Conservation (phyloP, 2,329 filamentous ascomycete genomes). For the Paracoccidioides lutzii region DNA sequence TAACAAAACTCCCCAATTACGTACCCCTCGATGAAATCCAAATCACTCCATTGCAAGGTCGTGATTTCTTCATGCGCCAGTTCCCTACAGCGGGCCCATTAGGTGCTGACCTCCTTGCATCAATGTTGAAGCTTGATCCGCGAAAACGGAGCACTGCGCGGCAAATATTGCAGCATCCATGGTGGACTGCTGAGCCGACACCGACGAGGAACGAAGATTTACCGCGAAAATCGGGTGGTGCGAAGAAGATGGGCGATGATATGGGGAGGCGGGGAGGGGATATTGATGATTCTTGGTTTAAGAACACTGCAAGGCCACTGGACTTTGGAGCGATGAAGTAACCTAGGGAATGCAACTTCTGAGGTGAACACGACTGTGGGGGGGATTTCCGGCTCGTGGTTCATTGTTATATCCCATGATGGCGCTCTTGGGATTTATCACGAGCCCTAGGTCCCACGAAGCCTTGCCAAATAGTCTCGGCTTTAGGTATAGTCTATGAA, state of each 20-base stretch:
- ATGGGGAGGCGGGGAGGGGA: slow-evolving; percentile 64
- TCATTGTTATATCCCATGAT: no score
- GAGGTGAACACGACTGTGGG: no score
- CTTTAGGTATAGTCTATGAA: no score
- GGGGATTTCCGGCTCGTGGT: no score
- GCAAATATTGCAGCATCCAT: slow-evolving; percentile 66
- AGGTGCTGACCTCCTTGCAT: slow-evolving; percentile 78
- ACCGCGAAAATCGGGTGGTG: slow-evolving; percentile 60
- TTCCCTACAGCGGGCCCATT: slow-evolving; percentile 71
- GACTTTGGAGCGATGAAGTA: slow-evolving; percentile 48
- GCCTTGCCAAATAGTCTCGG: no score
- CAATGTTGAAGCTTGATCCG: slow-evolving; percentile 77
- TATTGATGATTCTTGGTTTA: slow-evolving; percentile 49
- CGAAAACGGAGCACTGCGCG: slow-evolving; percentile 65
- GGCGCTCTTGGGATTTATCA: no score
- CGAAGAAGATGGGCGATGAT: slow-evolving; percentile 68
- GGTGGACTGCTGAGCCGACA: slow-evolving; percentile 73
- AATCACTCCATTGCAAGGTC: slow-evolving; percentile 45
- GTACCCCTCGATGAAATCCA: slow-evolving; percentile 52
- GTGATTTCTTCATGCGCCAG: slow-evolving; percentile 58
- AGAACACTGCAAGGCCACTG: slow-evolving; percentile 70
- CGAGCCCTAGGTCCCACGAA: no score
- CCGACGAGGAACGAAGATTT: slow-evolving; percentile 73
- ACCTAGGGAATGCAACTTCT: no score
- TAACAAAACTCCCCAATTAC: slow-evolving; percentile 67